Base-by-base conservation (phyloP, 1,284 basidiomycete species). In the Phlebopus sp. region DNA sequence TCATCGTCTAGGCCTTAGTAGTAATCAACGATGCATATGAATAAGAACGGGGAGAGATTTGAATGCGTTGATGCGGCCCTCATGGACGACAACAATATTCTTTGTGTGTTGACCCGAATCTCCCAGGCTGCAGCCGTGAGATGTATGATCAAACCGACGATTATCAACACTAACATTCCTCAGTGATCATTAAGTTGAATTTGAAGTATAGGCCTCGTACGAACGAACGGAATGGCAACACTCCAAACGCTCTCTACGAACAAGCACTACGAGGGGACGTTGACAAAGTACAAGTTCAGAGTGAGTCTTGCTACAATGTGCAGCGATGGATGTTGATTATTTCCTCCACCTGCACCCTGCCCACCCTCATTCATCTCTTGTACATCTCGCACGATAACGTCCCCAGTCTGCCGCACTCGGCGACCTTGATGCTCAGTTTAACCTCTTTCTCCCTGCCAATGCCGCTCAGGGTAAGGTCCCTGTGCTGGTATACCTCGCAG, bases 281-380 rank as follows among this genome's bases (percentile, higher is more conserved):
- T 97, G 49, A 79, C 75, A 51, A 97, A 97, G 68, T 97, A 92
- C 77, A 90, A 85, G 66, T 92, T 90, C 77, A 84, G 83, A 69
- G 86, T 86, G 54, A 37, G 71, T 44, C 45, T 34, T 25, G 6
- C 35, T 2, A 44, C 23, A 3, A 19, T 30, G 27, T 30, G 29
- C 27, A 32, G 25, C 21, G 15, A 11, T 4, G 7, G 17, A 19
- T 21, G 23, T 6, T 10, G 9, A 4, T 14, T 18, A 14, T 21
- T 30, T 7, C 21, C 1, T 18, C 11, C 11, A n/a, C 31, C 18
- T 29, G n/a, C n/a, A n/a, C 32, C 31, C 21, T 35, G 7, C 29
- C 15, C 7, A 23, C 21, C 21, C 6, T 23, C 21, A 23, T 6
- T n/a, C n/a, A n/a, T n/a, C n/a, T n/a, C n/a, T n/a, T n/a, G n/a